Percentiles rank a stretch among this genome's conserved stretches.
These are phyloP conservation scores for Senna siamea DNA, from an alignment of 306 rosid species.

Conservation along the genomic window DNA sequence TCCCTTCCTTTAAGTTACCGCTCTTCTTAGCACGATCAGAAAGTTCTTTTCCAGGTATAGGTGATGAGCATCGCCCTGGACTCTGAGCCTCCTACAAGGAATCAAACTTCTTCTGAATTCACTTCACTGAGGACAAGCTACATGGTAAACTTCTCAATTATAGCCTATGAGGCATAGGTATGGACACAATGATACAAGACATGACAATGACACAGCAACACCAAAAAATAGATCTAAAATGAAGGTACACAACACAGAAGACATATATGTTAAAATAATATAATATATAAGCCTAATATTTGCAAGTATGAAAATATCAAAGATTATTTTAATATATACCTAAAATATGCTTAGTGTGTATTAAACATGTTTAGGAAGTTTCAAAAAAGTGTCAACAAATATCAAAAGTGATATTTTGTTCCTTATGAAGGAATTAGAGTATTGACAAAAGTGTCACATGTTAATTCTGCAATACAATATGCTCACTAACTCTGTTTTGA, in stretches of 20 bases:
- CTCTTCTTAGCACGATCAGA: constrained; percentile 48
- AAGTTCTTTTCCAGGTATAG: constrained; percentile 53
- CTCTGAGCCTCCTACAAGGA: constrained; percentile 71
- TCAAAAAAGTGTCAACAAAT: not conserved
- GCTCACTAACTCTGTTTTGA: constrained; percentile 23
- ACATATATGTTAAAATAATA: not conserved
- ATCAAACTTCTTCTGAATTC: constrained; percentile 57
- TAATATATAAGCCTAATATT: not conserved
- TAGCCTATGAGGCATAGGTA: constrained; percentile 10
- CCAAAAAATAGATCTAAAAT: not conserved
- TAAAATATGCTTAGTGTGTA: not conserved
- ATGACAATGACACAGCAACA: not conserved
- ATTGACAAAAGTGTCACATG: not conserved
- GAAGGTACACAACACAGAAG: not conserved
- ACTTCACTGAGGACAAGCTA: constrained; percentile 43
- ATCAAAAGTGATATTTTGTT: not conserved
- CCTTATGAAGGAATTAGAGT: not conserved
- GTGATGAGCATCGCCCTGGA: constrained; percentile 54
- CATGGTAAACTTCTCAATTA: constrained; percentile 36
- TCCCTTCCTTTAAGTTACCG: constrained; percentile 67
- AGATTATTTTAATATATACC: not conserved
- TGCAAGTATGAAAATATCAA: not conserved
- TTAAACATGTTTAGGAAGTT: not conserved
- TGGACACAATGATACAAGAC: not conserved
- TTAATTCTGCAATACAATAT: constrained; percentile 9